Evolutionary conservation across 441 rosid genomes (phyloP).

Genomic region (Capsella rubella): DNA sequence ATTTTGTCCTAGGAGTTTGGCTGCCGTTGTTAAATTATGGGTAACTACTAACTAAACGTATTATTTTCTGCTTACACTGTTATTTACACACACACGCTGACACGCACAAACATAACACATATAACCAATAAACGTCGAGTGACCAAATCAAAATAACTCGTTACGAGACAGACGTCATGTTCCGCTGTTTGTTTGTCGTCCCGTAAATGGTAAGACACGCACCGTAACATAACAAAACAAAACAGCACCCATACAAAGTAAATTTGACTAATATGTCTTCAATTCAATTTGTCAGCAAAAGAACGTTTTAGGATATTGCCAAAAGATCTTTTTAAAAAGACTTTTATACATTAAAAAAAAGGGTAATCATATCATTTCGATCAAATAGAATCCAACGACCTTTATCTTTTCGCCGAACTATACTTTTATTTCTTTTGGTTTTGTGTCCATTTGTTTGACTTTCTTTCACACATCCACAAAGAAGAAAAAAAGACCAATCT

Average conservation of each 20-base stretch:
- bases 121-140: background rate
- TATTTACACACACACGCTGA: too few species aligned
- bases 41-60: background rate
- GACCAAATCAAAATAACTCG: conserved; percentile 7
- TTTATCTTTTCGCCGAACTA: conserved; percentile 35
- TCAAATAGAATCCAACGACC: conserved; percentile 43
- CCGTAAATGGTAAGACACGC: background rate
- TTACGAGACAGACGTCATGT: conserved; percentile 6
- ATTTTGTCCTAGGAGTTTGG: too few species aligned
- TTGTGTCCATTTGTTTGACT: conserved; percentile 41
- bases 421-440: background rate
- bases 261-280: conserved; percentile 9
- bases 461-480: conserved; percentile 24
- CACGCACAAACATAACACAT: background rate
- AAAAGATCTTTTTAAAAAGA: conserved; percentile 15
- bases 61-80: background rate
- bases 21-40: too few species aligned
- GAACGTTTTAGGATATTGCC: conserved; percentile 11
- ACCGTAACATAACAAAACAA: conserved; percentile 6
- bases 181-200: conserved; percentile 34
- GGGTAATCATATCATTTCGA: background rate
- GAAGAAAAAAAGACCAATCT: conserved; percentile 13
- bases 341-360: background rate
- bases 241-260: conserved; percentile 14
- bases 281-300: background rate